Conservation (phyloP, 2,329 filamentous ascomycete genomes). For the Cercospora sojina region DNA sequence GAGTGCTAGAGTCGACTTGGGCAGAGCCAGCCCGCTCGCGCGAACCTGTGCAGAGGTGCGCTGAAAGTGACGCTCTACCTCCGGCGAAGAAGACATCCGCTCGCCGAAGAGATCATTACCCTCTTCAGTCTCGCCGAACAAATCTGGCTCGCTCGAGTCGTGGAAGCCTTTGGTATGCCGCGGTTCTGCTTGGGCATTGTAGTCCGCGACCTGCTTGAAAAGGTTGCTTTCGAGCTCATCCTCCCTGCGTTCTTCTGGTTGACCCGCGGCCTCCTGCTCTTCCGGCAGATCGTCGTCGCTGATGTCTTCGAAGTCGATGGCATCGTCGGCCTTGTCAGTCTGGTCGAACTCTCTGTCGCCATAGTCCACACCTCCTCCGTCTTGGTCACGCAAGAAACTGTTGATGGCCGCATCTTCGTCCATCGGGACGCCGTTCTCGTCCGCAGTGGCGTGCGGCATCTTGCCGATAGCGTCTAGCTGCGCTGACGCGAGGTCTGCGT, state of each 20-base stretch:
- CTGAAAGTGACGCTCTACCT: constrained; percentile 28
- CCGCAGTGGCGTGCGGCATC: constrained; percentile 43
- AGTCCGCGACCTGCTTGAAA: constrained; percentile 13
- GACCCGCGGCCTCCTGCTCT: constrained; percentile 57
- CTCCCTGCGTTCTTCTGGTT: constrained; percentile 24
- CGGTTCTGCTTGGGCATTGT: constrained; percentile 19
- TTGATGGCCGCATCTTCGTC: constrained; percentile 35
- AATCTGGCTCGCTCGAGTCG: constrained; percentile 50
- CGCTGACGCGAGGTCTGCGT: not conserved
- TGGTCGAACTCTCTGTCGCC: constrained; percentile 42
- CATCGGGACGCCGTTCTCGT: constrained; percentile 20
- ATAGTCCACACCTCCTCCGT: constrained; percentile 26
- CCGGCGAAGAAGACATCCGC: constrained; percentile 35
- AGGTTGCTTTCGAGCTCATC: constrained; percentile 17
- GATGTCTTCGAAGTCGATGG: constrained; percentile 86
- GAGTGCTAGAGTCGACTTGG: constrained; percentile 35
- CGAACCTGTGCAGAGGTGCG: constrained; percentile 27
- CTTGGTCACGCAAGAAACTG: constrained; percentile 33
- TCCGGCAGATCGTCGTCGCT: constrained; percentile 88
- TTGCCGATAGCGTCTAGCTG: not conserved
- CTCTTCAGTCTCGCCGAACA: constrained; percentile 63
- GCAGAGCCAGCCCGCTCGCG: constrained; percentile 34
- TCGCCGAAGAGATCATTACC: constrained; percentile 43
- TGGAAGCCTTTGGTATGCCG: constrained; percentile 26
- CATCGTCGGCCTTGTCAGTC: constrained; percentile 85